Conservation (phyloP, 345 rosid species). For the Odontarrhena argentea region DNA sequence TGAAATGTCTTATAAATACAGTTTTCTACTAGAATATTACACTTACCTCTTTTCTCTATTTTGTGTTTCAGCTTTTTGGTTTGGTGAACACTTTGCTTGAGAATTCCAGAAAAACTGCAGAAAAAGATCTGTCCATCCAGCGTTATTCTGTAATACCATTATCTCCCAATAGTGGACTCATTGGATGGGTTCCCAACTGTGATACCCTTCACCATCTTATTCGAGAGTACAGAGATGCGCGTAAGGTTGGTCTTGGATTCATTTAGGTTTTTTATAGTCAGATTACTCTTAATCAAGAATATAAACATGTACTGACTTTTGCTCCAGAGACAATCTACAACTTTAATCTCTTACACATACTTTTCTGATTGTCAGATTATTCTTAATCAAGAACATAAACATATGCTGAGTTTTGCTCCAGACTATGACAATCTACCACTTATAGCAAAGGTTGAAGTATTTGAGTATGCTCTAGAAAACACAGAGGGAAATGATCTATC, state of each 20-base stretch:
- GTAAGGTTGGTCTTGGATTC: constrained; percentile 61
- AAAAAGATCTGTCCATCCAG: constrained; percentile 88
- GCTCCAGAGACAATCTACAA: constrained; percentile 89
- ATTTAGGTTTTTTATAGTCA: constrained; percentile 44
- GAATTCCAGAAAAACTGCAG: constrained; percentile 84
- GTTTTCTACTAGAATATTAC: constrained; percentile 19
- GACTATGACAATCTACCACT: constrained; percentile 93
- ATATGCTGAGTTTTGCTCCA: constrained; percentile 89
- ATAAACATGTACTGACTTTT: constrained; percentile 83
- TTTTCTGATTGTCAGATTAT: constrained; percentile 63
- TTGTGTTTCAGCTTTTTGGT: constrained; percentile 78
- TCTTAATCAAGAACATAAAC: constrained; percentile 90
- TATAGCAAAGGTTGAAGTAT: constrained; percentile 90
- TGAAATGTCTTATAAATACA: background rate
- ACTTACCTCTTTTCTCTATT: constrained; percentile 17
- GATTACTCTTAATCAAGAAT: constrained; percentile 92
- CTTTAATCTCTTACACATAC: constrained; percentile 15
- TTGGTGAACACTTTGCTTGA: constrained; percentile 88
- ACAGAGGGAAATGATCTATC: constrained; percentile 96
- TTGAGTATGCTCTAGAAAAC: constrained; percentile 80
- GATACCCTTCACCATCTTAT: constrained; percentile 95
- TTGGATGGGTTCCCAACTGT: constrained; percentile 97
- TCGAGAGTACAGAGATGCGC: constrained; percentile 90
- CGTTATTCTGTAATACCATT: constrained; percentile 90
- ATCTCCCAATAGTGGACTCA: constrained; percentile 94